phyloP scores from a whole-genome alignment of 768 basidiomycete species.

The Auricularia sp. region DNA sequence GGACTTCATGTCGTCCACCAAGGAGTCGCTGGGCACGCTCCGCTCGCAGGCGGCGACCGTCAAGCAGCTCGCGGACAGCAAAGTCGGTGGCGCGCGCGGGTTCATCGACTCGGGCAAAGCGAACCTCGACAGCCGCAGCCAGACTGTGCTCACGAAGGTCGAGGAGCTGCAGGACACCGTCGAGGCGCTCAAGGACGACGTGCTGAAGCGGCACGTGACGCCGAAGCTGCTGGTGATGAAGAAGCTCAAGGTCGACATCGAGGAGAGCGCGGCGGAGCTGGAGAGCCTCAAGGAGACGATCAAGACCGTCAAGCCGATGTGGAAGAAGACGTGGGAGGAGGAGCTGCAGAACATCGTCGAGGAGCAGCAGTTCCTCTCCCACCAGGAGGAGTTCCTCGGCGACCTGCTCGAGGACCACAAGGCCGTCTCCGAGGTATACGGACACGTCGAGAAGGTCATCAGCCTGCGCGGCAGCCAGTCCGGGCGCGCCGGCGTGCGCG shows the following conservation, averaged over 20 bases:
- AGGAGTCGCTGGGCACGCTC: constrained; percentile 68
- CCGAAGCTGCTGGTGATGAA: constrained; percentile 69
- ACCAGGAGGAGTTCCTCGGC: constrained; percentile 83
- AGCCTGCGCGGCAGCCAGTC: constrained; percentile 46
- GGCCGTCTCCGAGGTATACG: constrained; percentile 76
- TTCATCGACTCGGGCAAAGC: constrained; percentile 88
- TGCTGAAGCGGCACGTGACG: constrained; percentile 76
- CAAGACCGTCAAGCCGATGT: constrained; percentile 84
- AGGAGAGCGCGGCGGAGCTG: constrained; percentile 55
- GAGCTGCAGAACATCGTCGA: constrained; percentile 95
- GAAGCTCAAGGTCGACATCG: constrained; percentile 62
- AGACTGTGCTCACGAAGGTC: constrained; percentile 82
- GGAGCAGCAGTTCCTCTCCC: constrained; percentile 87
- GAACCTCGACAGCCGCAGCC: constrained; percentile 82
- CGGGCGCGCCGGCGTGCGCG: constrained; percentile 25
- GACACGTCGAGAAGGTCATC: constrained; percentile 86
- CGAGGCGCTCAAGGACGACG: constrained; percentile 84
- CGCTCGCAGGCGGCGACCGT: constrained; percentile 81
- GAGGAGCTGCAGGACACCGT: constrained; percentile 90
- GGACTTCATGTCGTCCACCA: constrained; percentile 88
- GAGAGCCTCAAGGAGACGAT: constrained; percentile 76
- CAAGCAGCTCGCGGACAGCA: constrained; percentile 71
- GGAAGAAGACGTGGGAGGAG: constrained; percentile 98
- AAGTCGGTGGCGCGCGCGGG: constrained; percentile 76
- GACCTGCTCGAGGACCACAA: constrained; percentile 91